A percentile compares a stretch with the other conserved stretches of the same genome.
Conservation (phyloP, 2,329 filamentous ascomycete genomes). For the Plectosphaerella plurivora region DNA sequence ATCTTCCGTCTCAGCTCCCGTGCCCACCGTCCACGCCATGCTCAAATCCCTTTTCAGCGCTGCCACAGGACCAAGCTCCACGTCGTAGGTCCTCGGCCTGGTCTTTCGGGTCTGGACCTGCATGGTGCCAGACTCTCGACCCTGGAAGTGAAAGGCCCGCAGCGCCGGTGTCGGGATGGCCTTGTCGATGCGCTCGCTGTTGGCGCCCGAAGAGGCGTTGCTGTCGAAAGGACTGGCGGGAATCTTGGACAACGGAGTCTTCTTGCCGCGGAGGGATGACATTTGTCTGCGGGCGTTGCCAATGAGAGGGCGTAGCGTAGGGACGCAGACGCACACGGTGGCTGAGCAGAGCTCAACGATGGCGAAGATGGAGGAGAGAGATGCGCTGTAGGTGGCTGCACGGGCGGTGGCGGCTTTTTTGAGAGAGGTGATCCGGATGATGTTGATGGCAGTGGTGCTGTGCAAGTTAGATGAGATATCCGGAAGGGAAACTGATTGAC, state of each 20-base stretch:
- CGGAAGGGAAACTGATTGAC: background rate
- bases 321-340: slow-evolving; percentile 33
- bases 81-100: background rate
- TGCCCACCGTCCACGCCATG: background rate
- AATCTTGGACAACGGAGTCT: background rate
- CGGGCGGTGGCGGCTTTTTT: slow-evolving; percentile 15
- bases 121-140: background rate
- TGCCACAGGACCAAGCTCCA: background rate
- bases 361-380: slow-evolving; percentile 27
- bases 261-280: background rate
- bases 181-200: background rate
- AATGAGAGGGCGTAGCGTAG: slow-evolving; percentile 28
- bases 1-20: background rate
- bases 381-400: slow-evolving; percentile 27
- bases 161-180: background rate
- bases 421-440: slow-evolving; percentile 25
- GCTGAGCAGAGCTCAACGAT: slow-evolving; percentile 33
- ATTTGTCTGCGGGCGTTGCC: slow-evolving; percentile 10
- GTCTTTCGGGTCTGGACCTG: background rate
- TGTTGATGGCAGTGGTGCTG: slow-evolving; percentile 6
- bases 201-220: background rate
- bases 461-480: background rate
- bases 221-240: background rate
- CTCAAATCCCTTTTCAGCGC: background rate
- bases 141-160: background rate